phyloP scores from a whole-genome alignment of 108 stramenopile genomes.

The Parmales sp. region DNA sequence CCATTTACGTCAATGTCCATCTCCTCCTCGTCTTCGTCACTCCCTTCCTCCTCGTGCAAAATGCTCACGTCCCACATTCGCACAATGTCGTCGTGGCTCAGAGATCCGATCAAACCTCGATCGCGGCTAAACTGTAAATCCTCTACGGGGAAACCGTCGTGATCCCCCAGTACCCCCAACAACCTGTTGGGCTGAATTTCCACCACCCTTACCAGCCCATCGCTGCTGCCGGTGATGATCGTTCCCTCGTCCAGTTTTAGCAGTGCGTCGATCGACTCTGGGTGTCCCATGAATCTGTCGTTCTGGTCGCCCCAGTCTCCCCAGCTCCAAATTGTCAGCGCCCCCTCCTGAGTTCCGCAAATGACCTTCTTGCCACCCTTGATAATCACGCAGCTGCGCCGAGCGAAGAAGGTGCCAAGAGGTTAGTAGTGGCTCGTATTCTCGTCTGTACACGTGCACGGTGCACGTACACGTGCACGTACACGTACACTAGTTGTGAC shows the following conservation, averaged over 20 bases:
- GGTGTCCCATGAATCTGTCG: constrained; percentile 88
- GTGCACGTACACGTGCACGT: no score
- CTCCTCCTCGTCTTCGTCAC: constrained; percentile 32
- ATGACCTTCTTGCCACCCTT: constrained; percentile 76
- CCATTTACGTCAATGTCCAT: background rate
- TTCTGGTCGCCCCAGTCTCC: constrained; percentile 84
- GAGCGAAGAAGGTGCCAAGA: no score
- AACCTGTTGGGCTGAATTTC: constrained; percentile 78
- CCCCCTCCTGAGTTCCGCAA: constrained; percentile 77
- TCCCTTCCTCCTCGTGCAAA: constrained; percentile 48
- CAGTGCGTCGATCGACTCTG: constrained; percentile 71
- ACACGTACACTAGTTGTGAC: no score
- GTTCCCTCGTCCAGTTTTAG: constrained; percentile 90
- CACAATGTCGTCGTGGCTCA: background rate
- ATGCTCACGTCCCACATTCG: constrained; percentile 45
- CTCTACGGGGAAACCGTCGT: constrained; percentile 85
- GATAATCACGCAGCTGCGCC: constrained; percentile 56
- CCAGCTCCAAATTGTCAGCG: constrained; percentile 71
- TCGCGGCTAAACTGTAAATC: constrained; percentile 59
- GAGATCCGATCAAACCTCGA: constrained; percentile 46
- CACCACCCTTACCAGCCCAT: constrained; percentile 85
- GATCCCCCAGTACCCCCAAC: constrained; percentile 77
- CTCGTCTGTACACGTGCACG: no score
- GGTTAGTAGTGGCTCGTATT: no score
- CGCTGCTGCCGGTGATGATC: constrained; percentile 81